Evolutionary conservation across 148 eudicot genomes (phyloP).

Genomic region (Nepenthes mirabilis): DNA sequence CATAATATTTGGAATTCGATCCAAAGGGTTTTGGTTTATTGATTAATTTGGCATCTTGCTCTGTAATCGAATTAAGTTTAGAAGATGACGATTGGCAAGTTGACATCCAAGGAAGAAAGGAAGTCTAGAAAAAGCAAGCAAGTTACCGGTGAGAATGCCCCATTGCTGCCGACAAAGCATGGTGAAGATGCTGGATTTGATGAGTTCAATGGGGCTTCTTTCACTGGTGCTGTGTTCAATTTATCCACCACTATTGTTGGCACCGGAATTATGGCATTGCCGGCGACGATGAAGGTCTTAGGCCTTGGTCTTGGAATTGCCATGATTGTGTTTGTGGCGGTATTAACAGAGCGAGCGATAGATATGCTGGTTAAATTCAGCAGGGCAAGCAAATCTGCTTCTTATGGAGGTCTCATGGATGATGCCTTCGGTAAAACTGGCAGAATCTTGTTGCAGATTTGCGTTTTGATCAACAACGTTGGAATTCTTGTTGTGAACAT

Average conservation of each 20-base stretch:
- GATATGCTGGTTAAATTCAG: constrained; percentile 49
- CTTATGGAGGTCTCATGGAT: constrained; percentile 44
- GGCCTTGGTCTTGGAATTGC: constrained; percentile 48
- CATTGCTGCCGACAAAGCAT: constrained; percentile 2
- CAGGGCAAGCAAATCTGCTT: constrained; percentile 30
- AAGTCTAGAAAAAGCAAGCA: background rate
- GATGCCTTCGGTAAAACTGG: constrained; percentile 55
- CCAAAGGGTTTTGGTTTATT: too few relatives aligned
- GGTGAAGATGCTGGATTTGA: background rate
- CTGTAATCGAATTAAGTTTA: background rate
- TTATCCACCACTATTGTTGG: constrained; percentile 75
- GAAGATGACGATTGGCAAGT: constrained; percentile 1
- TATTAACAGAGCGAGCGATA: constrained; percentile 47
- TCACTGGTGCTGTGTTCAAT: constrained; percentile 69
- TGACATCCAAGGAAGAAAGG: background rate
- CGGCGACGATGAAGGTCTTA: constrained; percentile 58
- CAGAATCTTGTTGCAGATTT: constrained; percentile 27
- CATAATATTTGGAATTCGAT: too few relatives aligned
- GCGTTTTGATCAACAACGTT: constrained; percentile 46
- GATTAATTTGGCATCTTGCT: too few relatives aligned
- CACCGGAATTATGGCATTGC: constrained; percentile 87
- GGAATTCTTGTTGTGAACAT: constrained; percentile 60
- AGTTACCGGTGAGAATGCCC: background rate
- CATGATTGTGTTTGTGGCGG: constrained; percentile 30
- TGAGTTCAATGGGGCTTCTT: constrained; percentile 40